Base-by-base conservation (phyloP, 495 filamentous ascomycete species). In the Tuber borchii region DNA sequence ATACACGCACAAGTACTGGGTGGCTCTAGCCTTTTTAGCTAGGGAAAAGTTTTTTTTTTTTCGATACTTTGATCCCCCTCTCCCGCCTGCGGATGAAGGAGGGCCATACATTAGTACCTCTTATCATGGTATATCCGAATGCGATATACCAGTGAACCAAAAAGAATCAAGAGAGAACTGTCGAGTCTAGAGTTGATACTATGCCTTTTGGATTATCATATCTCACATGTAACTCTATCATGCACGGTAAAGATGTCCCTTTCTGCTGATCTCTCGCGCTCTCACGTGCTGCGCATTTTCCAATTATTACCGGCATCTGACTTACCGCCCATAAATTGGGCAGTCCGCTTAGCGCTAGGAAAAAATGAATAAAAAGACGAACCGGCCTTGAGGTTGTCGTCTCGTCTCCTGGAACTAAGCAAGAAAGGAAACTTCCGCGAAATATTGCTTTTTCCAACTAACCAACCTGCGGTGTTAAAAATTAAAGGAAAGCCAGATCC, bases 1-100 rank as follows among this genome's bases (percentile, higher is more conserved):
- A 65, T 31, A 65, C n/a, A 65, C 31, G 56, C n/a, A 26, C 51
- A 3, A 22, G 51, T 65, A 65, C 56, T 3, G 26, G 56, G 26
- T 65, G 56, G n/a, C 56, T 65, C 56, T 65, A 65, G 56, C 26
- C 26, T 65, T 65, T 56, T 65, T 65, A 31, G 56, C 26, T 65
- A 31, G 56, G 56, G n/a, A 45, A 79, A 46, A 39, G 65, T 48
- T 72, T 39, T 48, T 44, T 43, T 43, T 72, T 78, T 48, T 72
- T n/a, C n/a, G 34, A 37, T 37, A 46, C 69, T 43, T 71, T 34
- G 26, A 69, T 70, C 39, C 43, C 34, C 17, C n/a, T 70, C 71
- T 65, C 56, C 12, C 31, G 56, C 10, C 56, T 31, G 56, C n/a
- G 26, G 56, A 48, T 19, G 46, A 48, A 43, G 45, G 26, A 10